These are phyloP conservation scores for Sporothrix pallida DNA, from an alignment of 2,329 filamentous ascomycete genomes.

Conservation along the genomic window DNA sequence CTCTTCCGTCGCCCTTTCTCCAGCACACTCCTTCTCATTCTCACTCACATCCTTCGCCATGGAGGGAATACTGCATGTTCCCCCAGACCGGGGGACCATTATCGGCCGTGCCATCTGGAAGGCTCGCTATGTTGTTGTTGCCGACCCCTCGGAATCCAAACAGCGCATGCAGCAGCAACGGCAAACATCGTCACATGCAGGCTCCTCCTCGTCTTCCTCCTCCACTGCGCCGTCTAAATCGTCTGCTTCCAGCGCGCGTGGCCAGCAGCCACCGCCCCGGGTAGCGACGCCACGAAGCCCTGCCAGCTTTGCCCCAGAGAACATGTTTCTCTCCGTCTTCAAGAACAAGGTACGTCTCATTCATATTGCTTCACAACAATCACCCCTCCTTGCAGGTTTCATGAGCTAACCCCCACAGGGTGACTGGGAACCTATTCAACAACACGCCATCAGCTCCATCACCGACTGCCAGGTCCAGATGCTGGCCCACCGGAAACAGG, in stretches of 20 bases:
- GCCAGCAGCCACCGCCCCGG: slow-evolving; percentile 29
- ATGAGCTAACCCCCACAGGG: slow-evolving; percentile 47
- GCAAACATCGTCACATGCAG: slow-evolving; percentile 26
- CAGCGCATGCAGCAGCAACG: slow-evolving; percentile 27
- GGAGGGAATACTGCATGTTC: slow-evolving; percentile 58
- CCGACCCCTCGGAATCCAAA: slow-evolving; percentile 49
- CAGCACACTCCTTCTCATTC: not conserved
- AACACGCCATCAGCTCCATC: slow-evolving; percentile 59
- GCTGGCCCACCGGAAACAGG: slow-evolving; percentile 66
- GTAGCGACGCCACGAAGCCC: slow-evolving; percentile 46
- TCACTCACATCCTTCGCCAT: slow-evolving; percentile 43
- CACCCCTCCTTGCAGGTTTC: not conserved
- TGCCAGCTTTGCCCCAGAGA: slow-evolving; percentile 45
- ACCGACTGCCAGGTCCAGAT: slow-evolving; percentile 65
- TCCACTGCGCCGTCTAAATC: slow-evolving; percentile 42
- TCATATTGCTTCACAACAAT: not conserved
- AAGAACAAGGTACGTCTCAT: slow-evolving; percentile 57
- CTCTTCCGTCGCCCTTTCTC: not conserved
- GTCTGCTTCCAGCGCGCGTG: slow-evolving; percentile 41
- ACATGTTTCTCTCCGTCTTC: slow-evolving; percentile 59
- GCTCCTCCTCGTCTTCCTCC: slow-evolving; percentile 13
- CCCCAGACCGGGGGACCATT: slow-evolving; percentile 59
- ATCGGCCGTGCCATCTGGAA: slow-evolving; percentile 61
- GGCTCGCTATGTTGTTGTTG: slow-evolving; percentile 66
- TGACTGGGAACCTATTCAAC: slow-evolving; percentile 60